Conservation (phyloP, 768 basidiomycete genomes). For the Hysterangium stoloniferum region DNA sequence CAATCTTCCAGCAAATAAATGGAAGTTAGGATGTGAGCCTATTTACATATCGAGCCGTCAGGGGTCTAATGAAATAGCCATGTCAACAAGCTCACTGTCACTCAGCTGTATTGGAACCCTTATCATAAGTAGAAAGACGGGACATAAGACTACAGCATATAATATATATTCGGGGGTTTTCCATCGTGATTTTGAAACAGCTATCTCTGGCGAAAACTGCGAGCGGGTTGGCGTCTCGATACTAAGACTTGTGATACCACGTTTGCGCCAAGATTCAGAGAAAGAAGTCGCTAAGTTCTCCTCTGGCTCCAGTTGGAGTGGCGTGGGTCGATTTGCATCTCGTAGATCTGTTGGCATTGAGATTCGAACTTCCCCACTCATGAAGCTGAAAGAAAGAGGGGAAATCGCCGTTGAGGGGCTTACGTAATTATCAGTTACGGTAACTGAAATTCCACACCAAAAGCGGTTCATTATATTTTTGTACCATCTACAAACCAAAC, state of each 20-base stretch:
- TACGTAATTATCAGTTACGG: too few species aligned
- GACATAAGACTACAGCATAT: conserved; percentile 54
- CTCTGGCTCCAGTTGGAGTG: background rate
- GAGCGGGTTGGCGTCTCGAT: conserved; percentile 44
- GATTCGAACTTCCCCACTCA: conserved; percentile 23
- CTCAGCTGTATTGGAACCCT: conserved; percentile 73
- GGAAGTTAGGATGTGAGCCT: conserved; percentile 75
- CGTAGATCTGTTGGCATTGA: conserved; percentile 30
- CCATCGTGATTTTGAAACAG: conserved; percentile 55
- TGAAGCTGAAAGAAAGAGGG: conserved; percentile 13
- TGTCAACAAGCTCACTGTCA: conserved; percentile 47
- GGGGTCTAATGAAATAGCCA: conserved; percentile 2
- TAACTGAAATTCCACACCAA: too few species aligned
- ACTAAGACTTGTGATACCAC: conserved; percentile 41
- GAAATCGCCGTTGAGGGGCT: too few species aligned
- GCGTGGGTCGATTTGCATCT: background rate
- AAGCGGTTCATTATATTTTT: too few species aligned
- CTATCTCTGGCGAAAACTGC: conserved; percentile 19
- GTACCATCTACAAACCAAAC: too few species aligned
- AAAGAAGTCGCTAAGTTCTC: background rate
- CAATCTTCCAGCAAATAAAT: conserved; percentile 46
- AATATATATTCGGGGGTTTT: conserved; percentile 69
- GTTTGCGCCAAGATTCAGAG: conserved; percentile 16
- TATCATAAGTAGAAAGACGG: conserved; percentile 66
- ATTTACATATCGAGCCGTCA: conserved; percentile 8